phyloP scores from a whole-genome alignment of 306 rosid genomes.

The Quercus ilex region DNA sequence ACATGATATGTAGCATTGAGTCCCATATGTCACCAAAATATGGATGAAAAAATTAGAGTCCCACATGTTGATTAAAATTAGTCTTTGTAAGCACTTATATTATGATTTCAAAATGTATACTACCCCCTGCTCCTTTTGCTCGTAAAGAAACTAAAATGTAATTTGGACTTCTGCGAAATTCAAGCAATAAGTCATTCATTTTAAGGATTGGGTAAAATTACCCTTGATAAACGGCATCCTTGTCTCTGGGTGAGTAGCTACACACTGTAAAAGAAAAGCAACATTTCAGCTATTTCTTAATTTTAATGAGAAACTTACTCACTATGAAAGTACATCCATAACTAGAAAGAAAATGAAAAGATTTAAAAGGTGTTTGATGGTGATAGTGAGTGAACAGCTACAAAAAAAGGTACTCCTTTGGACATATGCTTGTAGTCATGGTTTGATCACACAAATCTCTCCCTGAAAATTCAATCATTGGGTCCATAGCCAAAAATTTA shows the following conservation, averaged over 20 bases:
- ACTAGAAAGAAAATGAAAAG: not conserved
- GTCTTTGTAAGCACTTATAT: not conserved
- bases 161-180: not conserved
- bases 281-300: not conserved
- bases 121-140: not conserved
- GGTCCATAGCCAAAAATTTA: too few species aligned
- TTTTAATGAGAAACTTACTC: not conserved
- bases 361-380: not conserved
- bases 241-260: constrained; percentile 42
- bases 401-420: too few species aligned
- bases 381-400: too few species aligned
- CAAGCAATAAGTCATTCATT: not conserved
- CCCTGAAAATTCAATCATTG: too few species aligned
- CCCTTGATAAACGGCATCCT: constrained; percentile 34
- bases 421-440: not conserved
- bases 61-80: not conserved
- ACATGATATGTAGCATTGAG: not conserved
- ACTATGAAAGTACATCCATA: not conserved
- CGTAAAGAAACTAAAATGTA: not conserved
- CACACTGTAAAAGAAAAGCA: constrained; percentile 28
- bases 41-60: not conserved
- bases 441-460: too few species aligned
- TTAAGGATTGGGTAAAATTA: constrained; percentile 8
- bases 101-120: not conserved
- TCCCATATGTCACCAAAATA: not conserved